Percentiles rank a stretch among this genome's conserved stretches.
Conservation (phyloP, 192 early-diverging fungal genomes). For the Coemansia sp. region DNA sequence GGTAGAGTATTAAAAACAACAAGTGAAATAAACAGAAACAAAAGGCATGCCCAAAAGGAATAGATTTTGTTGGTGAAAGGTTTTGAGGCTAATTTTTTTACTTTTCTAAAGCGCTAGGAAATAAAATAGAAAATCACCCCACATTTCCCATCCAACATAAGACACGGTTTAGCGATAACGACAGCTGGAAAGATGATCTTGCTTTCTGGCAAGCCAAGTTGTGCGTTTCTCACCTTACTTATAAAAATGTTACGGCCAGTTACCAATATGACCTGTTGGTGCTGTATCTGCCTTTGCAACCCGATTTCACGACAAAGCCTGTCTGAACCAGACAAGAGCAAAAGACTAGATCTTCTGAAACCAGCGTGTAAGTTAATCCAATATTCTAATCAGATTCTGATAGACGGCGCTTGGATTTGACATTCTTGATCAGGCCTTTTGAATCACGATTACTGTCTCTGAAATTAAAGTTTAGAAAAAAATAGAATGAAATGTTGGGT, state of each 20-base stretch:
- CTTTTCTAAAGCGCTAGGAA: background rate
- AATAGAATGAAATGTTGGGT: no score
- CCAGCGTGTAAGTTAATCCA: background rate
- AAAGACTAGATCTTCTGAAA: background rate
- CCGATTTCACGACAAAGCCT: no score
- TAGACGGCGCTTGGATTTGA: no score
- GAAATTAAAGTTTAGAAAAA: no score
- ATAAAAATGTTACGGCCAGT: no score
- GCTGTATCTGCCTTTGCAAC: background rate
- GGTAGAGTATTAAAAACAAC: background rate
- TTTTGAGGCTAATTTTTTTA: background rate
- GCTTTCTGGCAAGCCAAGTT: background rate
- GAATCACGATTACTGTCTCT: no score
- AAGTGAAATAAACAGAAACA: constrained; percentile 12
- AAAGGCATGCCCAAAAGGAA: constrained; percentile 3
- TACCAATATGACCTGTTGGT: no score
- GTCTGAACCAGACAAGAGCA: no score
- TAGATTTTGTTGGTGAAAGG: background rate
- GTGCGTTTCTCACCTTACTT: no score
- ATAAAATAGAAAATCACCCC: constrained; percentile 4
- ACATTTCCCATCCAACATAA: background rate
- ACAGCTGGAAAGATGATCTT: background rate
- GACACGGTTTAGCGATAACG: background rate
- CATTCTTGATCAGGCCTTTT: no score
- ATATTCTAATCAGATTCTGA: background rate